Percentiles rank a stretch among this genome's conserved stretches.
phyloP scores from a whole-genome alignment of 2,329 filamentous ascomycete species.

The Daldinia sp. region DNA sequence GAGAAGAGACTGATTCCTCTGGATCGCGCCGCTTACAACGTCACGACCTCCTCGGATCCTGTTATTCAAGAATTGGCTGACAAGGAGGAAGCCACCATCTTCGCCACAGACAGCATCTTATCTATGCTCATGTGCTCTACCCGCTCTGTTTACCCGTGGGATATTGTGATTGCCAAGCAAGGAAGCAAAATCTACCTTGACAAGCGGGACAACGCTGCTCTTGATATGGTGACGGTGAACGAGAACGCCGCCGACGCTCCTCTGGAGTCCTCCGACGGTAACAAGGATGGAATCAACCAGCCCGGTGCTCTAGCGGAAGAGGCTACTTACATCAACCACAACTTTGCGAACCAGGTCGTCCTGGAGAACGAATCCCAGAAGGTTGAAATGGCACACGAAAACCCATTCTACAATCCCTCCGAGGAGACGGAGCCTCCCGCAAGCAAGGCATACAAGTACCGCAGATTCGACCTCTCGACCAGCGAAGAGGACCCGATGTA shows the following conservation, averaged over 20 bases:
- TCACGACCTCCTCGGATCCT: constrained; percentile 94
- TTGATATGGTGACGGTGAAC: constrained; percentile 98
- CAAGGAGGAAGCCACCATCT: constrained; percentile 94
- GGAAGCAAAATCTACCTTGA: constrained; percentile 98
- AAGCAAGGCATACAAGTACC: constrained; percentile 98
- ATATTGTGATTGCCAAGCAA: constrained; percentile 91
- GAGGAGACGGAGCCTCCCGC: constrained; percentile 94
- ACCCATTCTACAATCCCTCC: constrained; percentile 95
- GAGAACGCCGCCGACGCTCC: constrained; percentile 97
- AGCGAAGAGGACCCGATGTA: constrained; percentile 95
- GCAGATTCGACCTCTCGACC: constrained; percentile 92
- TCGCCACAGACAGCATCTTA: constrained; percentile 94
- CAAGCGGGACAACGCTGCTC: constrained; percentile 93
- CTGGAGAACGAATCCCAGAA: constrained; percentile 80
- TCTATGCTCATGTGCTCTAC: constrained; percentile 99
- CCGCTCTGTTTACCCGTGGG: constrained; percentile 97
- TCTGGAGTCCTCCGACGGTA: constrained; percentile 87
- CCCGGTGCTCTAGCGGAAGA: constrained; percentile 93
- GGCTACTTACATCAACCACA: constrained; percentile 99
- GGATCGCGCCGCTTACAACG: constrained; percentile 96
- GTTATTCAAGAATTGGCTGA: constrained; percentile 97
- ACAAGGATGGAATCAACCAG: constrained; percentile 94
- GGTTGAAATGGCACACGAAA: constrained; percentile 84
- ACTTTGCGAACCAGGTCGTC: constrained; percentile 97
- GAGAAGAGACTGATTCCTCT: constrained; percentile 88